Percentiles rank a stretch among this genome's conserved stretches.
phyloP scores from a whole-genome alignment of 192 early-diverging fungal genomes.

The Ambispora gerdemannii region DNA sequence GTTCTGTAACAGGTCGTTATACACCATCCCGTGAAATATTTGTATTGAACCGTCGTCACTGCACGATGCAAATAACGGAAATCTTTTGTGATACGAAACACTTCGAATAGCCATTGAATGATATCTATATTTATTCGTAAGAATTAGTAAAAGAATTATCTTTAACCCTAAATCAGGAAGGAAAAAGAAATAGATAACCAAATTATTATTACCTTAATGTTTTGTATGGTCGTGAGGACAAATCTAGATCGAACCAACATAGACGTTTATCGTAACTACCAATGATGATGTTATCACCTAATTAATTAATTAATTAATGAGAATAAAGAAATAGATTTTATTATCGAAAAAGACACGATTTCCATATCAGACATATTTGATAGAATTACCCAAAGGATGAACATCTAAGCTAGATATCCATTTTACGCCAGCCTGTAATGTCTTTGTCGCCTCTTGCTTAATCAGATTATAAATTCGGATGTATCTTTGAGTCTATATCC shows the following conservation, averaged over 20 bases:
- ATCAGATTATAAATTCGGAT: constrained; percentile 93
- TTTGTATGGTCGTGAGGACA: constrained; percentile 89
- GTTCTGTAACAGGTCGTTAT: constrained; percentile 92
- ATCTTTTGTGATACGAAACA: constrained; percentile 79
- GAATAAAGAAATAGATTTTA: constrained; percentile 13
- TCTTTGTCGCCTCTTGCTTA: constrained; percentile 81
- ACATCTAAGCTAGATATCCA: constrained; percentile 96
- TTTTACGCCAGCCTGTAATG: constrained; percentile 79
- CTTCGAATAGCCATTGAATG: constrained; percentile 87
- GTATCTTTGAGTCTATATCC: constrained; percentile 80
- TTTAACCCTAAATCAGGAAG: too few relatives aligned
- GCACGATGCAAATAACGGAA: constrained; percentile 91
- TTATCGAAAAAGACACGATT: too few relatives aligned
- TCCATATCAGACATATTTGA: too few relatives aligned
- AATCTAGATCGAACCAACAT: constrained; percentile 97
- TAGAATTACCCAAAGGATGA: constrained; percentile 75
- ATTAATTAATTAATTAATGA: constrained; percentile 17
- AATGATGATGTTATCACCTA: constrained; percentile 88
- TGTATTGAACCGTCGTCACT: constrained; percentile 92
- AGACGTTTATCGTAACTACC: constrained; percentile 95
- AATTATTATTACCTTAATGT: constrained; percentile 68
- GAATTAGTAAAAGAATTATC: too few relatives aligned
- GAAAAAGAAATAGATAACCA: too few relatives aligned
- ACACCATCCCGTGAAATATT: constrained; percentile 98
- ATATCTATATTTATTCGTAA: too few relatives aligned